These are phyloP conservation scores for Metschnikowia lunata DNA, from an alignment of 805 yeast species.

Conservation along the genomic window DNA sequence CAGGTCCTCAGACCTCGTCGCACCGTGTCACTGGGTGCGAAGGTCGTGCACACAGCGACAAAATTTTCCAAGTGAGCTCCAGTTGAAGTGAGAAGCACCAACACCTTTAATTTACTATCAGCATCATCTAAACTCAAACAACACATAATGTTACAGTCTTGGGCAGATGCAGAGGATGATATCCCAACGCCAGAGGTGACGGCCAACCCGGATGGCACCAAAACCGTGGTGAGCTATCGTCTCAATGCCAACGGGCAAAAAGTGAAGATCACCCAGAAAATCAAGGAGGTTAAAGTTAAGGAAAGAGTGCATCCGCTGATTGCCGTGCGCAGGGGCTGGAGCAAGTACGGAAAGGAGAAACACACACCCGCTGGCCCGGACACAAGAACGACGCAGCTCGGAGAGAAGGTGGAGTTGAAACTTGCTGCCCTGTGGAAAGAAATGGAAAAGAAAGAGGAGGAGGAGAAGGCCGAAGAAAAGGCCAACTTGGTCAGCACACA, in stretches of 20 bases:
- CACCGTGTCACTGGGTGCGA: not conserved
- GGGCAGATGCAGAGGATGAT: constrained; percentile 76
- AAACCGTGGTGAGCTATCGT: constrained; percentile 76
- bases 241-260: constrained; percentile 75
- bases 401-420: constrained; percentile 75
- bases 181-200: constrained; percentile 71
- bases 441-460: constrained; percentile 68
- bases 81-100: not conserved
- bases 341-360: constrained; percentile 79
- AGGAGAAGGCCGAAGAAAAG: constrained; percentile 44
- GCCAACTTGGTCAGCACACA: constrained; percentile 36
- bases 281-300: constrained; percentile 69
- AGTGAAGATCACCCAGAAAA: constrained; percentile 81
- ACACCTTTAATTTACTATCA: not conserved
- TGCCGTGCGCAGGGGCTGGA: constrained; percentile 87
- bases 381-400: constrained; percentile 79
- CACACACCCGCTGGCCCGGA: constrained; percentile 79
- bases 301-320: constrained; percentile 81
- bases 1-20: no score
- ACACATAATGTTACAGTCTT: constrained; percentile 39
- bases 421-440: constrained; percentile 76
- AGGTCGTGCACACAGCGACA: constrained; percentile 11
- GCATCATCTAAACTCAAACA: not conserved
- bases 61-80: constrained; percentile 1
- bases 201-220: constrained; percentile 81